Percentiles rank a stretch among this genome's conserved stretches.
These are phyloP conservation scores for Plasmopara viticola DNA, from an alignment of 352 stramenopile genomes.

Conservation along the genomic window DNA sequence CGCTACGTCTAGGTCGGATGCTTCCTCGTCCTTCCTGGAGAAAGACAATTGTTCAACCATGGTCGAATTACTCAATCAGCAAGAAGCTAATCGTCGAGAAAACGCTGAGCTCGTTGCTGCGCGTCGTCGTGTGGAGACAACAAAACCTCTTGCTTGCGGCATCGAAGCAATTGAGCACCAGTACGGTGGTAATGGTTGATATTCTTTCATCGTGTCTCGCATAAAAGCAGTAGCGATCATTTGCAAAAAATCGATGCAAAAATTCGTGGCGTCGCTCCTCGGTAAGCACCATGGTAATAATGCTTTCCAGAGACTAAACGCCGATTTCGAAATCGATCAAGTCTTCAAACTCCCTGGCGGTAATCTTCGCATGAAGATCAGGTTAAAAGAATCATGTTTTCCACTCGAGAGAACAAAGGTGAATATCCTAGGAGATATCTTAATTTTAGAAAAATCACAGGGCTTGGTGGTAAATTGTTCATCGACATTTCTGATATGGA, in stretches of 20 bases:
- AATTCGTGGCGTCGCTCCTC: not conserved
- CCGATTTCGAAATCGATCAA: not conserved
- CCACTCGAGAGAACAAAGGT: not conserved
- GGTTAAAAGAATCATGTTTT: not conserved
- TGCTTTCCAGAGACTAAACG: not conserved
- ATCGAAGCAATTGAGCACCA: not conserved
- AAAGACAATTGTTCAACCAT: not conserved
- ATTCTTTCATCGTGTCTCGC: not conserved
- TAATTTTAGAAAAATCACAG: not conserved
- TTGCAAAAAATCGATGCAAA: not conserved
- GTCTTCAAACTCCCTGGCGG: not conserved
- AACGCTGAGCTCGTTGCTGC: not conserved
- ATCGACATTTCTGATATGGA: not conserved
- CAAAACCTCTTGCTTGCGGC: not conserved
- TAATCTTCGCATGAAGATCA: not conserved
- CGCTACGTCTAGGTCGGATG: no score
- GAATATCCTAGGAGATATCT: not conserved
- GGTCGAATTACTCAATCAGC: not conserved
- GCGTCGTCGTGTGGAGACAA: not conserved
- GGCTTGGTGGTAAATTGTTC: not conserved
- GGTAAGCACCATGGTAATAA: not conserved
- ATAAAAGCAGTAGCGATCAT: not conserved
- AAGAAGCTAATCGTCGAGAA: not conserved
- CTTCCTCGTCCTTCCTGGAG: no score
- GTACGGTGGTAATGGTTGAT: not conserved